Base-by-base conservation (phyloP, 768 basidiomycete species). In the Cystobasidium ongulense region DNA sequence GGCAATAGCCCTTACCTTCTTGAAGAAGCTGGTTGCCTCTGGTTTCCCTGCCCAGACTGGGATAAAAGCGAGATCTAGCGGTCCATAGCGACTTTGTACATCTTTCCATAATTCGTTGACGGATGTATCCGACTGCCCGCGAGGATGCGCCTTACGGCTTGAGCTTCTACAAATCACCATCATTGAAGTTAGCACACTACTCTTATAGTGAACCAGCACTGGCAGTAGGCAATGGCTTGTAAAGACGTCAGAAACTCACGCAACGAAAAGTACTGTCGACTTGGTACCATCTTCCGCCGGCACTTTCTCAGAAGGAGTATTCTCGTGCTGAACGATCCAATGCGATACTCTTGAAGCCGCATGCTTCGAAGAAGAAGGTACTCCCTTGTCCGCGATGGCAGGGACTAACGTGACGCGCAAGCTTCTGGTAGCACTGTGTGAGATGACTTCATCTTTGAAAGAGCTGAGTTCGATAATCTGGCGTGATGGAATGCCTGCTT, bases 11-110 rank as follows among this genome's bases (percentile, higher is more conserved):
- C 57, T 59, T 35, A 59, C 57, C 57, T 27, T 59, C 57, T 59
- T 27, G 57, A 59, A 23, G 33, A 59, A 59, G 57, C 57, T 31
- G 10, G 52, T 7, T 10, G 52, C 7, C 21, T n/a, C 21, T 7
- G 23, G 57, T 27, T 59, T 59, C 11, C 57, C 57, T 4, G 57
- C 57, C 84, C 84, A 84, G 31, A 84, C 83, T 21, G 84, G 84
- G 0, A 84, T 76, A 78, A 84, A 81, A 1, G 83, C 81, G n/a
- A 84, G 74, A 76, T 84, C 82, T 41, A 84, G 81, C 1, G 83
- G 84, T 0, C 82, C 83, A 33, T 38, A 15, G 21, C 57, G 57
- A 59, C 23, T 27, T 29, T 27, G 29, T 11, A 59, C 57, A 13
- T 59, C 57, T 31, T 35, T 59, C 57, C 57, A 59, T 13, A 59